Evolutionary conservation across 495 filamentous ascomycete genomes (phyloP).

Genomic region (Filosporella fistucella): DNA sequence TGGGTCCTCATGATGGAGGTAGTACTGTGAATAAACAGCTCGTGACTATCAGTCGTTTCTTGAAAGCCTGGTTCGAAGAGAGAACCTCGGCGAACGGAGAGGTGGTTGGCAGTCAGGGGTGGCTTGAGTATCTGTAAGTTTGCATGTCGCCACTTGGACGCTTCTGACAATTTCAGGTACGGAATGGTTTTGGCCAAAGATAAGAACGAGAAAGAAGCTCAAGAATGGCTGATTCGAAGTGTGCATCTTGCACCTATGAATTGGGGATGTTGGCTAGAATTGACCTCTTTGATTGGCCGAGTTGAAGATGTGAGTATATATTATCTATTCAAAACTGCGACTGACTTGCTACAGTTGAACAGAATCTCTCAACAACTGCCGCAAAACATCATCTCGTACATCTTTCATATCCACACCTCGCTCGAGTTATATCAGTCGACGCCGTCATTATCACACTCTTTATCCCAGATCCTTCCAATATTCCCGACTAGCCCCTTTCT

Average conservation of each 20-base stretch:
- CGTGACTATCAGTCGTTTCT: constrained; percentile 60
- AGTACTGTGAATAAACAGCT: constrained; percentile 80
- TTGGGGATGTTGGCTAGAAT: constrained; percentile 94
- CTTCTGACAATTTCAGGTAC: constrained; percentile 39
- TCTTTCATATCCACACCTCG: constrained; percentile 86
- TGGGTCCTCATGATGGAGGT: constrained; percentile 87
- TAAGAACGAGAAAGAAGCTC: constrained; percentile 80
- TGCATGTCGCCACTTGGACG: constrained; percentile 4
- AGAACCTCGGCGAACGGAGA: constrained; percentile 55
- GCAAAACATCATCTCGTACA: constrained; percentile 84
- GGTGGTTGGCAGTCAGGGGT: constrained; percentile 65
- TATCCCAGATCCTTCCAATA: constrained; percentile 72
- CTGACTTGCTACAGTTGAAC: constrained; percentile 36
- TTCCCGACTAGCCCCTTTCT: constrained; percentile 87
- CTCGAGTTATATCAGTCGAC: constrained; percentile 89
- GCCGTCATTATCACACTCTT: constrained; percentile 60
- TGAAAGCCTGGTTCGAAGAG: constrained; percentile 73
- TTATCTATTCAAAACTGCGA: not conserved
- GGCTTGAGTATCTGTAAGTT: constrained; percentile 77
- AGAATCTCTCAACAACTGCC: constrained; percentile 58
- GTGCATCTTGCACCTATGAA: constrained; percentile 86
- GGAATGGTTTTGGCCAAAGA: constrained; percentile 86
- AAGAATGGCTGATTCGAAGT: constrained; percentile 77
- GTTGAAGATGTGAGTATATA: constrained; percentile 70
- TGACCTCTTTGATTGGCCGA: constrained; percentile 67